These are phyloP conservation scores for Orobanche coerulescens DNA, from an alignment of 257 asterid species.

Conservation along the genomic window DNA sequence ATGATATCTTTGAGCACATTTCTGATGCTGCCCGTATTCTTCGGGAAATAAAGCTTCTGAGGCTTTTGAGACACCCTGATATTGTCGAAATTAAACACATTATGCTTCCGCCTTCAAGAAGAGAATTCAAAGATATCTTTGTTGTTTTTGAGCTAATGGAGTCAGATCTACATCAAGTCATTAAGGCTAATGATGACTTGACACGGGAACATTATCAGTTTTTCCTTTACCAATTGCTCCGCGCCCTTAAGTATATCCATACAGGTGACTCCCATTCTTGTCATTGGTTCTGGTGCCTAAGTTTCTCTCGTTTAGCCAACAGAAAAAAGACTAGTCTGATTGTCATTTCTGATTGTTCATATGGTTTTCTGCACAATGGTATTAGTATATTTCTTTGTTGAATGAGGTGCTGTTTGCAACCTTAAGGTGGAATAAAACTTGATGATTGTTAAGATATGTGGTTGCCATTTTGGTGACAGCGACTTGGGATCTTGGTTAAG, in stretches of 20 bases:
- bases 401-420: background rate
- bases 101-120: slow-evolving; percentile 88
- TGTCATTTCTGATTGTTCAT: background rate
- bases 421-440: background rate
- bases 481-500: too few relatives aligned
- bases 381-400: background rate
- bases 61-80: slow-evolving; percentile 90
- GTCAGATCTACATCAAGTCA: slow-evolving; percentile 91
- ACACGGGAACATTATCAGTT: slow-evolving; percentile 81
- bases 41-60: slow-evolving; percentile 83
- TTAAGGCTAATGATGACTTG: slow-evolving; percentile 93
- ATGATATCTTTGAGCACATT: slow-evolving; percentile 70
- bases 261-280: slow-evolving; percentile 40
- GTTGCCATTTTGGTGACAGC: background rate
- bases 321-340: background rate
- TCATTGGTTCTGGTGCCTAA: background rate
- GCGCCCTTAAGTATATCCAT: slow-evolving; percentile 83
- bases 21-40: slow-evolving; percentile 91
- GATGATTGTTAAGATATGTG: background rate
- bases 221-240: slow-evolving; percentile 84
- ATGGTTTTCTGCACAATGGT: background rate
- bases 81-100: slow-evolving; percentile 87
- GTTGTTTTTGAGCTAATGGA: slow-evolving; percentile 97
- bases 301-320: slow-evolving; percentile 2
- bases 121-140: slow-evolving; percentile 82